Conservation (phyloP, 1,284 basidiomycete species). For the Puccinia hordei region DNA sequence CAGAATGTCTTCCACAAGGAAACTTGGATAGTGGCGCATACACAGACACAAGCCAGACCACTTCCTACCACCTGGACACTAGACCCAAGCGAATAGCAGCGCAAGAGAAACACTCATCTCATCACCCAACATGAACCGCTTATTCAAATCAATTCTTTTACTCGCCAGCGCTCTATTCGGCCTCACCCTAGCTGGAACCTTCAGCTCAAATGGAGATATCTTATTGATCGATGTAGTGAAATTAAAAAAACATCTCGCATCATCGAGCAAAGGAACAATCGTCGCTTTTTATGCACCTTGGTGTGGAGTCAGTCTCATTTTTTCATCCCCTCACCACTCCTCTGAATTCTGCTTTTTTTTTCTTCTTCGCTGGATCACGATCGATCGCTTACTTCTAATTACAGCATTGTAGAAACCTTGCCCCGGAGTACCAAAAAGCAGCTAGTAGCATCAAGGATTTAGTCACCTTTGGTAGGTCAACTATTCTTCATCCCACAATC, state of each 20-base stretch:
- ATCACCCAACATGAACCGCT: neutral
- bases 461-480: conserved; percentile 35
- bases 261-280: conserved; percentile 46
- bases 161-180: neutral
- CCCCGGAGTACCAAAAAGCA: conserved; percentile 43
- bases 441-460: conserved; percentile 46
- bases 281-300: conserved; percentile 44
- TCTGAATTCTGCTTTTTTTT: neutral
- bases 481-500: neutral
- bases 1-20: no score
- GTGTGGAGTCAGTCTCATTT: conserved; percentile 39
- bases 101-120: no score
- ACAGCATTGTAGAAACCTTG: conserved; percentile 47
- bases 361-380: no score
- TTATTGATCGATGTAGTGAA: conserved; percentile 5
- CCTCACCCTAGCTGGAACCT: conserved; percentile 24
- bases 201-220: conserved; percentile 43
- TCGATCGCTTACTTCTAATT: neutral
- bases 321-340: neutral
- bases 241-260: conserved; percentile 41
- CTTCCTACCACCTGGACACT: no score
- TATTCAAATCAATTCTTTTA: neutral
- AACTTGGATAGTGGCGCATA: no score
- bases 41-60: no score
- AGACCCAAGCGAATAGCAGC: no score